A percentile compares a stretch with the other conserved stretches of the same genome.
Conservation (phyloP, 805 yeast species). For the Torulaspora indica region DNA sequence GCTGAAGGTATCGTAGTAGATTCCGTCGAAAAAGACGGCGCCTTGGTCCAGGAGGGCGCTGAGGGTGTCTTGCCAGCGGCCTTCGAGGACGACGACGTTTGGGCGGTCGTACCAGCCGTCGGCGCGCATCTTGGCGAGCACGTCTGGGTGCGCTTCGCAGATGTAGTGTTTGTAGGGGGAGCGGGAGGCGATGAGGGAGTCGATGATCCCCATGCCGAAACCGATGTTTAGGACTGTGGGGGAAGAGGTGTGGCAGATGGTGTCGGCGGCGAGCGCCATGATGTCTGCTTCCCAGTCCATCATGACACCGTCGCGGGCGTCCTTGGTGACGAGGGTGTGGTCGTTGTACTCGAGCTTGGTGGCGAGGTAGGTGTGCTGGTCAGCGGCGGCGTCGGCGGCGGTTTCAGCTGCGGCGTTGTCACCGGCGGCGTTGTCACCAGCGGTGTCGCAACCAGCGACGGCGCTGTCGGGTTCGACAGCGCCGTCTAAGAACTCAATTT, state of each 20-base stretch:
- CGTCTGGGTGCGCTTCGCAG: conserved; percentile 94
- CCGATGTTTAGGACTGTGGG: conserved; percentile 75
- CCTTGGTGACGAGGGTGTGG: conserved; percentile 68
- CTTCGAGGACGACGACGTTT: conserved; percentile 70
- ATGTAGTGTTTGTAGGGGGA: conserved; percentile 63
- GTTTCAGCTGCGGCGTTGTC: conserved; percentile 31
- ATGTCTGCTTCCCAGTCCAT: conserved; percentile 91
- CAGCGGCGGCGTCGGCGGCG: conserved; percentile 60
- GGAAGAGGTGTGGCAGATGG: conserved; percentile 48
- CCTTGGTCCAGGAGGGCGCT: conserved; percentile 60
- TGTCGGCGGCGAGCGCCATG: conserved; percentile 75
- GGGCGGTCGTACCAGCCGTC: conserved; percentile 82
- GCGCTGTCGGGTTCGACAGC: too few relatives aligned
- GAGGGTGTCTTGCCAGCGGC: conserved; percentile 88
- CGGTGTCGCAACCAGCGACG: too few relatives aligned
- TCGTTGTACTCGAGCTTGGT: conserved; percentile 61
- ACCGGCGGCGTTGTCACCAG: neutral
- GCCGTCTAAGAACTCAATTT: conserved; percentile 52
- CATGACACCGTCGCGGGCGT: conserved; percentile 86
- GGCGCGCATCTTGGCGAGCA: conserved; percentile 54
- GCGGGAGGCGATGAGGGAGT: conserved; percentile 58
- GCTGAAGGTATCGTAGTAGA: conserved; percentile 89
- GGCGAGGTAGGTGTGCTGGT: conserved; percentile 58
- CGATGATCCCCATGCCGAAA: conserved; percentile 96
- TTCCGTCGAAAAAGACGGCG: conserved; percentile 72